Base-by-base conservation (phyloP, 2,329 filamentous ascomycete genomes). In the Penicillium sp. region DNA sequence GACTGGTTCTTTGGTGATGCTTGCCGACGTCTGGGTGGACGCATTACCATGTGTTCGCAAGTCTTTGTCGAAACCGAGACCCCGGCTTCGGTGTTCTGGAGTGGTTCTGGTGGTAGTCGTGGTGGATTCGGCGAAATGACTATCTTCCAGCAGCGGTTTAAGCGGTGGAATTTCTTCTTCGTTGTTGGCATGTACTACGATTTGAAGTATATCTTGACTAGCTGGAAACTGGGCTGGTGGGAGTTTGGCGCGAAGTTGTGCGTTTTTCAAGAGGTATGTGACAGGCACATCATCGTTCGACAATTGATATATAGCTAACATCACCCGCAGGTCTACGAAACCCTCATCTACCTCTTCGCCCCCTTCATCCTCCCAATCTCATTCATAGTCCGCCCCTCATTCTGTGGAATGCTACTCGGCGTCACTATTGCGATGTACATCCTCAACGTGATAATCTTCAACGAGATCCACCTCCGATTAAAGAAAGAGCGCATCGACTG, bases 1-100 rank as follows among this genome's bases (percentile, higher is more conserved):
- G 79, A 82, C 62, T 82, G 79, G 79, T 82, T 79, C 66, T 79
- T 82, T 38, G 79, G 79, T 1, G 77, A 81, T 62, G 76, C 76
- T 6, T 75, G 76, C 38, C 72, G 79, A 14, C 66, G 74, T 26
- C 66, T 78, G 16, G 78, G 79, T 7, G 77, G 72, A 6, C 70
- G 79, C 1, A 80, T 80, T 56, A 69, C 72, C 31, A 80, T 81
- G 78, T 81, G 78, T 58, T 77, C 76, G 2, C 72, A 76, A 1
- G 74, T 80, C 9, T 81, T 81, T 45, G 79, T 82, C 18, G 79
- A 81, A 59, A 82, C 79, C 0, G 77, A 80, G 57, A 80, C 79
- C 0, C 79, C 79, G 0, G 64, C 71, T 10, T 71, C 73, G 0
- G 65, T 81, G 1, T 80, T 80, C 59, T 70, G 76, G 52, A 71